Evolutionary conservation across 1,284 basidiomycete genomes (phyloP), one percentile per base, ranked within the genome.

Genomic region (Porogramme epimiltina): DNA sequence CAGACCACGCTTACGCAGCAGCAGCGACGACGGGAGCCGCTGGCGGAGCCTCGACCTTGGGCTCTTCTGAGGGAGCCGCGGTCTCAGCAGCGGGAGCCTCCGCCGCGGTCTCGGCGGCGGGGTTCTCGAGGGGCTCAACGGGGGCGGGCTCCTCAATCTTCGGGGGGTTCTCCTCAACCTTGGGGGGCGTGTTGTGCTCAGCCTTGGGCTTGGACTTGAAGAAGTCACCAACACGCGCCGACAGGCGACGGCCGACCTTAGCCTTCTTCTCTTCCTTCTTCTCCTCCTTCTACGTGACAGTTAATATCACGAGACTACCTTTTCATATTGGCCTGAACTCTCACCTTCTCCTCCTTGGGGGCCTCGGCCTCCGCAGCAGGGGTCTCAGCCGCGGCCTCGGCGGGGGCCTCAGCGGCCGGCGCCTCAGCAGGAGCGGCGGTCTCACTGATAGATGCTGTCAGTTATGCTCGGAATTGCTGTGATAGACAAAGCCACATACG

Each of bases 111-210:
- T 70, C 67, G 40, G 59, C 66, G 11, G 73, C 84, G 24, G 85
- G 87, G 71, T 88, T 82, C 73, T 91, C 90, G 55, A 90, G 77
- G 57, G 88, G 87, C 51, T 85, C 86, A 56, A 89, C 83, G 25
- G 85, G 85, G 45, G 76, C 65, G 45, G 87, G 86, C 73, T 89
- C 84, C 51, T 87, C 87, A 58, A 90, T 86, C 76, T 86, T 87
- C 50, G 86, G 85, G 25, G 89, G 87, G 63, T 87, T 79, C 75
- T 89, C 88, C 60, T 91, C 90, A 53, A 94, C 90, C 77, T 93
- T 92, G 51, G 92, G 80, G 47, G 89, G 87, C 8, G 87, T 71
- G 40, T 80, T 69, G 44, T 83, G 78, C 68, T 89, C 89, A 34
- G 77, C 66, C 71, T 84, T 88, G 64, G 82, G 78, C 79, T 85